phyloP scores from a whole-genome alignment of 2,329 filamentous ascomycete species.

The Zarea fungicola region DNA sequence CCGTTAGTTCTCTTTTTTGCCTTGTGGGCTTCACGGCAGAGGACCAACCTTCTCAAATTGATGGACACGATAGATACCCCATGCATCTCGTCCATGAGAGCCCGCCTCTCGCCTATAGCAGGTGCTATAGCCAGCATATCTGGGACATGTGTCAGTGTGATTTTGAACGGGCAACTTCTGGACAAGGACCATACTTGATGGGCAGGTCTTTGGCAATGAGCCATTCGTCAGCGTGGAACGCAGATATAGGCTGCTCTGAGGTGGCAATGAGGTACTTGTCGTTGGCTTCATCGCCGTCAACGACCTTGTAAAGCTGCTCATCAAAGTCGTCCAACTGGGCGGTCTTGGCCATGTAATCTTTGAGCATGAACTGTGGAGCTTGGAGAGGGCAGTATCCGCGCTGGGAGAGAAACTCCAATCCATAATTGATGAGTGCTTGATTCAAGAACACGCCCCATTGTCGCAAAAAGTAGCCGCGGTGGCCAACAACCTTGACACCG shows the following conservation, averaged over 20 bases:
- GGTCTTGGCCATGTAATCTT: conserved; percentile 95
- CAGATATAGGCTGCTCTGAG: conserved; percentile 91
- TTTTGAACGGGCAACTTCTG: neutral
- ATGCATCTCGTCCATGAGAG: conserved; percentile 79
- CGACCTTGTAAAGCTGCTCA: conserved; percentile 96
- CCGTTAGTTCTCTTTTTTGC: neutral
- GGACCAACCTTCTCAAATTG: conserved; percentile 81
- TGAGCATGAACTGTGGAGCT: conserved; percentile 90
- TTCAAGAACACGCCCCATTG: conserved; percentile 89
- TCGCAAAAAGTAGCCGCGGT: conserved; percentile 88
- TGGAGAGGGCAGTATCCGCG: conserved; percentile 80
- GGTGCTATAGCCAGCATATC: conserved; percentile 85
- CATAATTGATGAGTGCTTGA: conserved; percentile 91
- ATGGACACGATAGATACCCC: conserved; percentile 97
- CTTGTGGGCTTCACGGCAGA: neutral
- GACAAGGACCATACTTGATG: conserved; percentile 56
- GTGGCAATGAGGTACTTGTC: conserved; percentile 81
- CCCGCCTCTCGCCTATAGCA: conserved; percentile 96
- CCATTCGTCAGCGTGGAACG: conserved; percentile 92
- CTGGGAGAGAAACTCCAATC: conserved; percentile 77
- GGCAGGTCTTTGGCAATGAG: conserved; percentile 77
- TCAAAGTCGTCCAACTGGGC: conserved; percentile 97
- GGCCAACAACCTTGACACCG: conserved; percentile 89
- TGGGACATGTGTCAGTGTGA: conserved; percentile 39
- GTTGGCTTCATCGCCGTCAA: conserved; percentile 76